Percentiles rank a stretch among this genome's conserved stretches.
phyloP scores from a whole-genome alignment of 352 stramenopile species.

The Pythium sp. region DNA sequence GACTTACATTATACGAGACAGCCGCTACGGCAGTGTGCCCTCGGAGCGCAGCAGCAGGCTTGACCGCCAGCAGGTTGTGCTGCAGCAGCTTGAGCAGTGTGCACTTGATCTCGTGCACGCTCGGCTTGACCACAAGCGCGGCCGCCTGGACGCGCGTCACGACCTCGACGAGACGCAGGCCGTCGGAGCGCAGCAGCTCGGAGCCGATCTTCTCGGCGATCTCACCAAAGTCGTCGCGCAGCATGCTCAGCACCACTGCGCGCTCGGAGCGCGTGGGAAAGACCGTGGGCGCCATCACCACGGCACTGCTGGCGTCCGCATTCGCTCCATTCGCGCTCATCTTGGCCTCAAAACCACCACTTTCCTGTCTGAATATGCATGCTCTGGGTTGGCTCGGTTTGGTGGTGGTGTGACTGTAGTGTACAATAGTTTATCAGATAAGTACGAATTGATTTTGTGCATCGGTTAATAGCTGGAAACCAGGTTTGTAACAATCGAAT shows the following conservation, averaged over 20 bases:
- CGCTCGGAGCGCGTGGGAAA: slow-evolving; percentile 77
- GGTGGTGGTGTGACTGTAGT: background rate
- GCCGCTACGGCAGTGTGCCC: slow-evolving; percentile 16
- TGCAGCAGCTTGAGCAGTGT: slow-evolving; percentile 84
- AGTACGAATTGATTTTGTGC: background rate
- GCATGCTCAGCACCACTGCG: slow-evolving; percentile 62
- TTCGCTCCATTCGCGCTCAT: slow-evolving; percentile 8
- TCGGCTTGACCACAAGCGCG: slow-evolving; percentile 31
- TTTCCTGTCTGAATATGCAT: background rate
- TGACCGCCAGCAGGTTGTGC: slow-evolving; percentile 81
- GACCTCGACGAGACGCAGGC: slow-evolving; percentile 62
- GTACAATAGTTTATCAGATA: background rate
- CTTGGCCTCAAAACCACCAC: slow-evolving; percentile 9
- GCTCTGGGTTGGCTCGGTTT: background rate
- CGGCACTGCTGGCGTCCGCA: background rate
- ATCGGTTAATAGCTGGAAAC: background rate
- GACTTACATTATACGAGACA: slow-evolving; percentile 49
- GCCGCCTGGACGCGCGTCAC: slow-evolving; percentile 54
- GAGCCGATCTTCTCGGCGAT: slow-evolving; percentile 57
- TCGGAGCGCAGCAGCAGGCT: slow-evolving; percentile 29
- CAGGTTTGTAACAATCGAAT: background rate
- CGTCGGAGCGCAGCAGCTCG: slow-evolving; percentile 64
- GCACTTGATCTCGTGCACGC: slow-evolving; percentile 76
- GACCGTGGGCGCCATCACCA: slow-evolving; percentile 9
- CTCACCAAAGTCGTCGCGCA: slow-evolving; percentile 81